Conservation (phyloP, 148 eudicot species). For the Heliamphora exappendiculata region DNA sequence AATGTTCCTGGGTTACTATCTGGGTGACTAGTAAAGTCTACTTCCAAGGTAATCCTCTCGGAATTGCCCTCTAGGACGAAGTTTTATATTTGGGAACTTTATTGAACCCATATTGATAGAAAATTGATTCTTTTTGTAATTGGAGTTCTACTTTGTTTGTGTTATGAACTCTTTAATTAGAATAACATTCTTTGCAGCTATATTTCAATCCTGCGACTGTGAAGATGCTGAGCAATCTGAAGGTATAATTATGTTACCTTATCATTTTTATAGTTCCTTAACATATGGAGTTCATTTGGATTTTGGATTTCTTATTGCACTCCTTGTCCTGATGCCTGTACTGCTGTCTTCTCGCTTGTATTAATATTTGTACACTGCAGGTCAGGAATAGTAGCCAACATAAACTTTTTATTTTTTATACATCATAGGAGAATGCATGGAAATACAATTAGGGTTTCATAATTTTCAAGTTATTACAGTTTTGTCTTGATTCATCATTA, state of each 20-base stretch:
- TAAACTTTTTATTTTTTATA: not conserved
- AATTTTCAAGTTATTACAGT: too few relatives aligned
- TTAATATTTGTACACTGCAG: not conserved
- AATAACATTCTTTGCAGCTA: constrained; percentile 5
- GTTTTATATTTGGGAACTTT: not conserved
- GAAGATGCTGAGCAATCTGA: constrained; percentile 17
- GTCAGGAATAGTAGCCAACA: not conserved
- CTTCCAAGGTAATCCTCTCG: not conserved
- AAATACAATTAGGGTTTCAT: too few relatives aligned
- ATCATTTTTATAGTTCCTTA: not conserved
- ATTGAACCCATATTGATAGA: not conserved
- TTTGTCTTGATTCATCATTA: too few relatives aligned
- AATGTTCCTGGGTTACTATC: constrained; percentile 2
- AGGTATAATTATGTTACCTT: not conserved
- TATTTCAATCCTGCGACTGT: constrained; percentile 17
- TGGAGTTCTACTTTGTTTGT: constrained; percentile 1
- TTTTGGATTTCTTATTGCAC: not conserved
- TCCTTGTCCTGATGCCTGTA: not conserved
- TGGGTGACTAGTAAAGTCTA: not conserved
- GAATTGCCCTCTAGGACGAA: not conserved
- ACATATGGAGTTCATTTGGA: not conserved
- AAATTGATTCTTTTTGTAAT: not conserved
- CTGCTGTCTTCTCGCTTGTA: not conserved
- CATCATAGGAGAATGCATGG: not conserved
- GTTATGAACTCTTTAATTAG: not conserved